phyloP scores from a whole-genome alignment of 1,139 yeast genomes.

The Meyerozyma smithsonii region DNA sequence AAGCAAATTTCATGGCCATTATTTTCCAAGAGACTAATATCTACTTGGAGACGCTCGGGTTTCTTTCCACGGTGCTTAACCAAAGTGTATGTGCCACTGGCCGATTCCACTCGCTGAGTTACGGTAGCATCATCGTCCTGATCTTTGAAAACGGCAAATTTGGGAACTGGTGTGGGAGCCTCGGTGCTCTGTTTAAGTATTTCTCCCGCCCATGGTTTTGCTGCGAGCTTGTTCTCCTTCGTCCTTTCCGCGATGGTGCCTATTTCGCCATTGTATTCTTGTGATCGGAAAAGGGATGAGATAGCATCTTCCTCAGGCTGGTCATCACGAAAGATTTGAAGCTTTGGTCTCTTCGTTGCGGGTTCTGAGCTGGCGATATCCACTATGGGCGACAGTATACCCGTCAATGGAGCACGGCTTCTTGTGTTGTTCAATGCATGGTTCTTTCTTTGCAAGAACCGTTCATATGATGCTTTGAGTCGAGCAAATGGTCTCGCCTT shows the following conservation, averaged over 20 bases:
- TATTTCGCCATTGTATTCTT: conserved; percentile 23
- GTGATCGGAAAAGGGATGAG: conserved; percentile 21
- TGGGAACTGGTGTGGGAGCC: conserved; percentile 13
- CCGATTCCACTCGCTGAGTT: not conserved
- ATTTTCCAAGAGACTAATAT: conserved; percentile 53
- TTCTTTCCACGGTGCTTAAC: conserved; percentile 56
- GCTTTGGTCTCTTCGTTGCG: conserved; percentile 19
- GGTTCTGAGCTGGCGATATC: conserved; percentile 4
- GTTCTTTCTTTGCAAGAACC: conserved; percentile 36
- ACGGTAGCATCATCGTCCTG: not conserved
- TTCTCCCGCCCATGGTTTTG: conserved; percentile 71
- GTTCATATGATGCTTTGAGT: conserved; percentile 44
- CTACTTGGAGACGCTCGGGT: conserved; percentile 60
- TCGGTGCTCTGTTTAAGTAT: conserved; percentile 36
- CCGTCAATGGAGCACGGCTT: not conserved
- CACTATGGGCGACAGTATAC: conserved; percentile 3
- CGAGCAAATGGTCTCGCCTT: conserved; percentile 64
- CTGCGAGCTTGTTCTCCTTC: conserved; percentile 60
- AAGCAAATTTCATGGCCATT: conserved; percentile 47
- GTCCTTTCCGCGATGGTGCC: conserved; percentile 48
- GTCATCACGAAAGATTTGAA: conserved; percentile 29
- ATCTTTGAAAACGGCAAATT: conserved; percentile 41
- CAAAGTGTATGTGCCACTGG: conserved; percentile 35
- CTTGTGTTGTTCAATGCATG: conserved; percentile 3
- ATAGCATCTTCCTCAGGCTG: conserved; percentile 13